Evolutionary conservation across 305 asterid genomes (phyloP).

Genomic region (Solanum chacoense): DNA sequence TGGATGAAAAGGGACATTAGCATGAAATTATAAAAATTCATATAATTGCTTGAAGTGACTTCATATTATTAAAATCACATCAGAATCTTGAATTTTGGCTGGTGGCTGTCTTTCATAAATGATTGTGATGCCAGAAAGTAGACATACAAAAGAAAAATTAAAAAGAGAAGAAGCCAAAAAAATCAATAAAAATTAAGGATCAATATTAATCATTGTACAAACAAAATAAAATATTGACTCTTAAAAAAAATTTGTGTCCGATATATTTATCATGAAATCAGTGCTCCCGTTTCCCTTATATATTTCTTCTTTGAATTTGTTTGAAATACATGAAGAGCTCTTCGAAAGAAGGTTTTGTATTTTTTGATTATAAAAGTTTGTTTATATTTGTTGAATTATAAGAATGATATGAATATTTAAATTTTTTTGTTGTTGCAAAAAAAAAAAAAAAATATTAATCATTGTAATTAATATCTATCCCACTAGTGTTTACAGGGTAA

Average conservation of each 20-base stretch:
- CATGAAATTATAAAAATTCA: not conserved
- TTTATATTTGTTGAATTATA: no score
- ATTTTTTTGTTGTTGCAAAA: no score
- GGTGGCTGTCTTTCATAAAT: slow-evolving; percentile 30
- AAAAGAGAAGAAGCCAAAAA: not conserved
- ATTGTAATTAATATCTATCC: not conserved
- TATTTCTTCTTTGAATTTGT: no score
- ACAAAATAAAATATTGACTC: no score
- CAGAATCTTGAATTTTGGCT: slow-evolving; percentile 36
- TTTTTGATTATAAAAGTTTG: no score
- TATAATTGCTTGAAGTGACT: not conserved
- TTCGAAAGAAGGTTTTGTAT: no score
- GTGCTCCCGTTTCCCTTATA: no score
- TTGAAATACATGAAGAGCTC: no score
- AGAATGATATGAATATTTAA: no score
- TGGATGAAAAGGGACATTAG: not conserved
- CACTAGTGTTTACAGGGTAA: not conserved
- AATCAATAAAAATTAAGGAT: not conserved
- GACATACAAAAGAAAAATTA: not conserved
- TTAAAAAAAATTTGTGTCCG: no score
- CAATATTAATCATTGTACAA: not conserved
- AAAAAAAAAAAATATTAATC: not conserved
- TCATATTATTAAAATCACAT: slow-evolving; percentile 8
- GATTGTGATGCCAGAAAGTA: slow-evolving; percentile 7
- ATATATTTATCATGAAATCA: no score